These are phyloP conservation scores for Erythrophleum ivorense DNA, from an alignment of 331 rosid genomes.

Conservation along the genomic window DNA sequence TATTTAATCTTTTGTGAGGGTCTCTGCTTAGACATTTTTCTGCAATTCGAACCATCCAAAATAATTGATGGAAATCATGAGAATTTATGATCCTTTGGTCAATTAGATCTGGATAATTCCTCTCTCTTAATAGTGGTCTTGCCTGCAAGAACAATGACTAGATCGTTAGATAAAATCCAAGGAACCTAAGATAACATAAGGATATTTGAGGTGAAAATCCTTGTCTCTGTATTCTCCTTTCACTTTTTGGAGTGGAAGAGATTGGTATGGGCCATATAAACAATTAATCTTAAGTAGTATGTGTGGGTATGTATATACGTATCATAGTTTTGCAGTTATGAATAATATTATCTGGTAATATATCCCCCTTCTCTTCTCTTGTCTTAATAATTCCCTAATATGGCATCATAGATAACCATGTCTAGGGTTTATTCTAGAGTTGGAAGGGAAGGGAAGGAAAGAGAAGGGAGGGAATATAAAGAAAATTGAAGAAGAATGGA, in stretches of 20 bases:
- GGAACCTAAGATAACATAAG: background rate
- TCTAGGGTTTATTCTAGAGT: too few relatives aligned
- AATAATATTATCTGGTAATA: too few relatives aligned
- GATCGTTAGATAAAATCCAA: background rate
- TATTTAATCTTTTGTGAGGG: constrained; percentile 65
- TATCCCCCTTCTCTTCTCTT: too few relatives aligned
- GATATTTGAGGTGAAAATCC: background rate
- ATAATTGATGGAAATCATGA: constrained; percentile 73
- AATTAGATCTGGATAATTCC: constrained; percentile 80
- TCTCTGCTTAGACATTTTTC: constrained; percentile 79
- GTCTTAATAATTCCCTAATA: too few relatives aligned
- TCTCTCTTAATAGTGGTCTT: constrained; percentile 81
- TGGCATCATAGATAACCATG: too few relatives aligned
- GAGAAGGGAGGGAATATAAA: too few relatives aligned
- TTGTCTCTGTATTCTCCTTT: background rate
- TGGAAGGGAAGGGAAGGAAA: too few relatives aligned
- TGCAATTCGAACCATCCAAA: constrained; percentile 82
- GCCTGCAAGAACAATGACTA: constrained; percentile 56
- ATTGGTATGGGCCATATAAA: background rate
- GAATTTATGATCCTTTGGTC: constrained; percentile 60
- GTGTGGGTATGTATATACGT: background rate
- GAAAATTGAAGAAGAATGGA: too few relatives aligned
- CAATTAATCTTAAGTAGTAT: background rate
- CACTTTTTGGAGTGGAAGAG: background rate
- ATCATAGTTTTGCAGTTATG: background rate